Evolutionary conservation across 306 rosid genomes (phyloP).

Genomic region (Crotalaria pallida): DNA sequence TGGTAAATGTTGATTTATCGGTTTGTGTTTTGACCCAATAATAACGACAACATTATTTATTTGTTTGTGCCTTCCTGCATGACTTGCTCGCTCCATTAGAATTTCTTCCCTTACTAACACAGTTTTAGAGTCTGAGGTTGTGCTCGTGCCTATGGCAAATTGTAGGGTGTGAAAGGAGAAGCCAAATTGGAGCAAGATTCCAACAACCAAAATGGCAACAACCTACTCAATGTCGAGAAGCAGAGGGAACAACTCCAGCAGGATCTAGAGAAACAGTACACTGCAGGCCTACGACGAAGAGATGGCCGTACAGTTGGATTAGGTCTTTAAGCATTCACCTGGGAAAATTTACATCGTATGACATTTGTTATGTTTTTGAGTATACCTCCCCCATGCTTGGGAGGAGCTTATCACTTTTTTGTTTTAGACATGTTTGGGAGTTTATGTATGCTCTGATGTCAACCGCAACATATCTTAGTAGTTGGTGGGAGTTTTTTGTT

Average conservation of each 20-base stretch:
- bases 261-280: constrained; percentile 94
- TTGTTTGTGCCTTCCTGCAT: constrained; percentile 40
- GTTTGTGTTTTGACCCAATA: not conserved
- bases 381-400: constrained; percentile 5
- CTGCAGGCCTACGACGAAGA: constrained; percentile 91
- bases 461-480: not conserved
- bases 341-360: not conserved
- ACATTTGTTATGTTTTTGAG: constrained; percentile 16
- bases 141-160: constrained; percentile 98
- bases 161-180: constrained; percentile 96
- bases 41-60: constrained; percentile 7
- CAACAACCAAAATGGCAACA: constrained; percentile 37
- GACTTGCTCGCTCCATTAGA: constrained; percentile 33
- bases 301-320: constrained; percentile 99
- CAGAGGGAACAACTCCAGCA: constrained; percentile 89
- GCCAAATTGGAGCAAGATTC: constrained; percentile 50
- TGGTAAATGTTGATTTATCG: constrained; percentile 52
- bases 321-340: constrained; percentile 52
- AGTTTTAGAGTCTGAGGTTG: constrained; percentile 98
- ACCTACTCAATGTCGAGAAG: constrained; percentile 56
- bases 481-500: constrained; percentile 12
- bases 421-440: constrained; percentile 14
- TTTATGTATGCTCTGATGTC: not conserved
- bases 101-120: constrained; percentile 82
- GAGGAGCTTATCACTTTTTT: constrained; percentile 15